Percentiles rank a stretch among this genome's conserved stretches.
Conservation (phyloP, 495 filamentous ascomycete genomes). For the Talaromyces adpressus region DNA sequence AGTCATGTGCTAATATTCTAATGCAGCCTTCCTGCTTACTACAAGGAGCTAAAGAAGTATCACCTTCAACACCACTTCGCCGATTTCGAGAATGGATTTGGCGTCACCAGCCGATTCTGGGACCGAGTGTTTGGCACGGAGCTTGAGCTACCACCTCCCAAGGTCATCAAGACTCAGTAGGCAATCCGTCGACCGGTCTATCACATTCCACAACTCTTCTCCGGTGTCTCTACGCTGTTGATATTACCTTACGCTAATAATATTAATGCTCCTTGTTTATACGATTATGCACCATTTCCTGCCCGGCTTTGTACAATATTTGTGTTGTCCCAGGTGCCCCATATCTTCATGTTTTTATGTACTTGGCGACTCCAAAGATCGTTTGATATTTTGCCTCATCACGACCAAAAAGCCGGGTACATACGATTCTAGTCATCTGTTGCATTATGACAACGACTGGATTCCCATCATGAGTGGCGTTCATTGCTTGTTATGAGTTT, state of each 20-base stretch:
- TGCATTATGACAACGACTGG: background rate
- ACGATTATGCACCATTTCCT: background rate
- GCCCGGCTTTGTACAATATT: background rate
- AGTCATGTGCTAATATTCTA: background rate
- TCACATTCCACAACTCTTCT: background rate
- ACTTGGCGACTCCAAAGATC: background rate
- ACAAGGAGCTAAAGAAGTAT: slow-evolving; percentile 87
- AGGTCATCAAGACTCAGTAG: slow-evolving; percentile 52
- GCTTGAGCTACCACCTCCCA: slow-evolving; percentile 42
- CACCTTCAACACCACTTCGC: slow-evolving; percentile 96
- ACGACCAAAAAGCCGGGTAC: background rate
- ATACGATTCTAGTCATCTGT: background rate
- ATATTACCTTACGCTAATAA: background rate
- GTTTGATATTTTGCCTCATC: background rate
- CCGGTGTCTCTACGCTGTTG: background rate
- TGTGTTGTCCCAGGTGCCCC: background rate
- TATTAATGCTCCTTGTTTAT: slow-evolving; percentile 1
- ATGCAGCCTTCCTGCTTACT: slow-evolving; percentile 70
- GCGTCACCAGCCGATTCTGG: slow-evolving; percentile 98
- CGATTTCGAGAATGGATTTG: slow-evolving; percentile 96
- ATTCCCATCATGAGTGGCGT: background rate
- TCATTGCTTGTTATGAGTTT: background rate
- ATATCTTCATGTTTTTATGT: background rate
- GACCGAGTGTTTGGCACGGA: slow-evolving; percentile 88
- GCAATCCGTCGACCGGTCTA: background rate